Percentiles rank a stretch among this genome's conserved stretches.
Evolutionary conservation across 2,329 filamentous ascomycete genomes (phyloP).

Genomic region (Alternaria burnsii): DNA sequence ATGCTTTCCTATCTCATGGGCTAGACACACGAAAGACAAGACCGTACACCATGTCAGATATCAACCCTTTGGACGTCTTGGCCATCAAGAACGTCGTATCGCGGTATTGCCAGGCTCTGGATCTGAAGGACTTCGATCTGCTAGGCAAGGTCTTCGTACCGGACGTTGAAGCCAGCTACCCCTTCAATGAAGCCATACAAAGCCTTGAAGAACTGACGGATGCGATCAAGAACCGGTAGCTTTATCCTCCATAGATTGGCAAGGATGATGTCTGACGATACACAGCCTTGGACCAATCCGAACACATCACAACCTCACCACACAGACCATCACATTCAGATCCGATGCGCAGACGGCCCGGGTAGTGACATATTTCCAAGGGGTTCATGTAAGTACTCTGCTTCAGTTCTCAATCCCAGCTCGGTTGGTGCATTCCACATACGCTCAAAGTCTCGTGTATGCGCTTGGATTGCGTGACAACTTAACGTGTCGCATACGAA

Average conservation of each 20-base stretch:
- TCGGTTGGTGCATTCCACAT: background rate
- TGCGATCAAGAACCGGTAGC: conserved; percentile 48
- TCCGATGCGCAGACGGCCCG: conserved; percentile 42
- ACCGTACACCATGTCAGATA: conserved; percentile 17
- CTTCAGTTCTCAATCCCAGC: background rate
- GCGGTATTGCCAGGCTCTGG: conserved; percentile 56
- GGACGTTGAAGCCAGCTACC: conserved; percentile 54
- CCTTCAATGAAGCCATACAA: conserved; percentile 46
- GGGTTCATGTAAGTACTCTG: conserved; percentile 38
- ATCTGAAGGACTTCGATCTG: conserved; percentile 52
- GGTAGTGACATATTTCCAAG: conserved; percentile 54
- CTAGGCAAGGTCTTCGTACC: conserved; percentile 52
- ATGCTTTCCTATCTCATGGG: background rate
- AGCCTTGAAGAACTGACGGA: conserved; percentile 45
- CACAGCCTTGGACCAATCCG: conserved; percentile 51
- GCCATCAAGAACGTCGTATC: conserved; percentile 55
- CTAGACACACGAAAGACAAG: background rate
- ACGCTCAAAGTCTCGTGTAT: background rate
- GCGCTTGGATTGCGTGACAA: background rate
- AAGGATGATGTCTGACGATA: background rate
- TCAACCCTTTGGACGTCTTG: conserved; percentile 39
- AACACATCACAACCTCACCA: conserved; percentile 56
- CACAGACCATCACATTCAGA: conserved; percentile 50
- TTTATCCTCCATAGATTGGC: background rate
- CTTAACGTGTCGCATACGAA: background rate